Evolutionary conservation across 768 basidiomycete genomes (phyloP), one percentile per base, ranked within the genome.

Genomic region (Termitomyces sp.): DNA sequence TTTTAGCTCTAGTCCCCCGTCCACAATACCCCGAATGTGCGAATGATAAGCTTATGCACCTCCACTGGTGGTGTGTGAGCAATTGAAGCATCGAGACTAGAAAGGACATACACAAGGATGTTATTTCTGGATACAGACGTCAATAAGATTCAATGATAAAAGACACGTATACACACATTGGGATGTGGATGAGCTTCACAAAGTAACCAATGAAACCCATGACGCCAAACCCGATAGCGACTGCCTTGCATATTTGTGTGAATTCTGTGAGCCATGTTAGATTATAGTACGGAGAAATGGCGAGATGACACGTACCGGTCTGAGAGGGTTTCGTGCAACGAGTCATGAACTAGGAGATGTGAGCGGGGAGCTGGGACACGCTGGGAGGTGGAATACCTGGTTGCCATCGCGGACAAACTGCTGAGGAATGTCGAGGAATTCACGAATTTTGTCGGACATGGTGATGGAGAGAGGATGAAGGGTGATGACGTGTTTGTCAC

Each of bases 121-220:
- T 97, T 96, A 77, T 96, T 97, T 83, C 94, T 96, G 66, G 14
- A 56, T 54, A 31, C 32, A 1, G 31, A 38, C 0, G 48, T 62
- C 23, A 64, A 64, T 68, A 52, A 64, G 59, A 55, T 48, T 9
- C 8, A 42, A 40, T 21, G 17, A 46, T 16, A 5, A 8, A 32
- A 31, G 40, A 50, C 38, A 53, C 38, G 53, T 17, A 57, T 37
- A 85, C 95, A 77, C 64, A 96, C 95, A 97, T 96, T 66, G 95
- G 95, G 73, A 96, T 97, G 75, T 98, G 95, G 65, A 98, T 95
- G 63, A 98, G 86, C 75, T 98, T 98, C 63, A 97, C 95, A 69
- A 98, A 89, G 79, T 96, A 99, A 16, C 97, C 97, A 71, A 99
- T 95, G 82, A 98, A 96, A 16, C 97, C 97, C 95, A 98, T 98